Conservation (phyloP, 345 rosid species). For the Heritiera fomes region DNA sequence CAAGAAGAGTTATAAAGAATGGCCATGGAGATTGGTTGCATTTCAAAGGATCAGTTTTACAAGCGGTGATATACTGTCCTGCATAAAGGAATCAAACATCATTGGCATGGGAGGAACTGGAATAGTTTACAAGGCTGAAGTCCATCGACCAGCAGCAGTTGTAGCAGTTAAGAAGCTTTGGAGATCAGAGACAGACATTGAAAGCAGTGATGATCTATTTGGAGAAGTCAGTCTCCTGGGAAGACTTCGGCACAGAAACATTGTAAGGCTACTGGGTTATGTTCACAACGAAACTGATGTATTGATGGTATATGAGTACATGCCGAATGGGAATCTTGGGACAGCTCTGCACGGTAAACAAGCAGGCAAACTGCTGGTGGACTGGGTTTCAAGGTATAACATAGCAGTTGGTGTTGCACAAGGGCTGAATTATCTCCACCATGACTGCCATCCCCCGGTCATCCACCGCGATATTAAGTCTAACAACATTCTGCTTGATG, state of each 20-base stretch:
- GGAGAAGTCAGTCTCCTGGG: slow-evolving; percentile 80
- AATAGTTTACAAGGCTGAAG: slow-evolving; percentile 86
- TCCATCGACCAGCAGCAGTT: slow-evolving; percentile 51
- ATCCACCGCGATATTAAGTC: slow-evolving; percentile 96
- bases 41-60: slow-evolving; percentile 81
- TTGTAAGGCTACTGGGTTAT: slow-evolving; percentile 73
- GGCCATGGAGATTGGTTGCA: slow-evolving; percentile 93
- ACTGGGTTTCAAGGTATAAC: slow-evolving; percentile 87
- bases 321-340: slow-evolving; percentile 86
- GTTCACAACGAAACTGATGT: slow-evolving; percentile 78
- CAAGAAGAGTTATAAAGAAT: slow-evolving; percentile 57
- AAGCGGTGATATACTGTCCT: slow-evolving; percentile 64
- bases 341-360: slow-evolving; percentile 71
- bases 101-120: slow-evolving; percentile 95
- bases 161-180: slow-evolving; percentile 94
- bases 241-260: slow-evolving; percentile 78
- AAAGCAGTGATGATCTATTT: slow-evolving; percentile 61
- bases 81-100: slow-evolving; percentile 77
- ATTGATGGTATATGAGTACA: slow-evolving; percentile 76
- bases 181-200: slow-evolving; percentile 60
- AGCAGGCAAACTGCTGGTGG: slow-evolving; percentile 63
- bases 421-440: slow-evolving; percentile 81
- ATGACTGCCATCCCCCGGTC: slow-evolving; percentile 76
- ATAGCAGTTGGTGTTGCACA: slow-evolving; percentile 89
- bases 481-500: slow-evolving; percentile 74